phyloP scores from a whole-genome alignment of 371 early-diverging fungal genomes.

The Mucor plumbeus region DNA sequence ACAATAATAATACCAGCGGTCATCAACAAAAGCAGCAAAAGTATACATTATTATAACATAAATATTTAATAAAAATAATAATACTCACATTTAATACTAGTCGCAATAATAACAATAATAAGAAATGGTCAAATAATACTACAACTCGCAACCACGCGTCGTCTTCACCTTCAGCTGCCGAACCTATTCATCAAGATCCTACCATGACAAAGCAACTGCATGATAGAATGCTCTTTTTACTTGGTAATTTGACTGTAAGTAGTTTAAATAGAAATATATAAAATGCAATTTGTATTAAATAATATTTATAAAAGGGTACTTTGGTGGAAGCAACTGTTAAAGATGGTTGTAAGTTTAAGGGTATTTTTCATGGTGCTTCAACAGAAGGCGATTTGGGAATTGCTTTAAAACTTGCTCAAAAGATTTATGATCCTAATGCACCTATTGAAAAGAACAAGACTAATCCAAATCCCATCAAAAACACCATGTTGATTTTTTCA shows the following conservation, averaged over 20 bases:
- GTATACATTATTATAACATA: background rate
- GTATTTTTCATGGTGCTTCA: slow-evolving; percentile 78
- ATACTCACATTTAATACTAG: slow-evolving; percentile 18
- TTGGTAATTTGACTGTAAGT: slow-evolving; percentile 74
- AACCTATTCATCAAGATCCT: slow-evolving; percentile 24
- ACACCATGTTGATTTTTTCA: slow-evolving; percentile 68
- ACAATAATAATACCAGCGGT: slow-evolving; percentile 2
- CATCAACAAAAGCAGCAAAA: slow-evolving; percentile 28
- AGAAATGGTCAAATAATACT: slow-evolving; percentile 39
- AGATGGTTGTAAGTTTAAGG: slow-evolving; percentile 73
- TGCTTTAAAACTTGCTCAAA: slow-evolving; percentile 71
- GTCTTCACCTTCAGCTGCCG: slow-evolving; percentile 4
- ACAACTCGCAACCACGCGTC: slow-evolving; percentile 25
- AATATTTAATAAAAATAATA: background rate
- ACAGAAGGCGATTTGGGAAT: slow-evolving; percentile 80
- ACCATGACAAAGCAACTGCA: slow-evolving; percentile 60
- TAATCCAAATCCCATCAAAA: slow-evolving; percentile 47
- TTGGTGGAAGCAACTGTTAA: slow-evolving; percentile 72
- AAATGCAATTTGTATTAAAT: too few species aligned
- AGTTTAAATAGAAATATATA: slow-evolving; percentile 17
- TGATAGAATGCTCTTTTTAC: slow-evolving; percentile 75
- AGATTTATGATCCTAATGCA: slow-evolving; percentile 37
- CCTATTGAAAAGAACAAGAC: slow-evolving; percentile 48
- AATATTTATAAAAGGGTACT: slow-evolving; percentile 63
- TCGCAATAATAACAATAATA: slow-evolving; percentile 36